phyloP scores from a whole-genome alignment of 2,329 filamentous ascomycete genomes.

The Clonostachys rosea region DNA sequence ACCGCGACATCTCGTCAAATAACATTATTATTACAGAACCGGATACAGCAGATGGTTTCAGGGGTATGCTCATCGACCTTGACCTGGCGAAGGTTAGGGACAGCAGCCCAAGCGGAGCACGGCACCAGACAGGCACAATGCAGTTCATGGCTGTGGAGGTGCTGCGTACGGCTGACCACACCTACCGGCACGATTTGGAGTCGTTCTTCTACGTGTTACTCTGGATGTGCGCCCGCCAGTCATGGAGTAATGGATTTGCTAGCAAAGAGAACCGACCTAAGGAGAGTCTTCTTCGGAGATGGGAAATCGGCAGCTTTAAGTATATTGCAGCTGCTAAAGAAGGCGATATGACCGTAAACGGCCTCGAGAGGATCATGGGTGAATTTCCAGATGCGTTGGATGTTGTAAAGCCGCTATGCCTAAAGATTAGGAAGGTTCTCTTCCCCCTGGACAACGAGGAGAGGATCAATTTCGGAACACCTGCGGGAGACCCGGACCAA shows the following conservation, averaged over 20 bases:
- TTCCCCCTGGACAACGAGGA: conserved; percentile 2
- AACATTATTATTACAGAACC: conserved; percentile 28
- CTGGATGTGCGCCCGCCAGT: conserved; percentile 6
- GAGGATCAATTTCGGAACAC: conserved; percentile 4
- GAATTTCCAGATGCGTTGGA: conserved; percentile 8
- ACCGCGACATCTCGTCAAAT: conserved; percentile 27
- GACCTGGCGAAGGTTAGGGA: conserved; percentile 19
- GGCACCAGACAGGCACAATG: conserved; percentile 19
- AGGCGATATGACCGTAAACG: conserved; percentile 2
- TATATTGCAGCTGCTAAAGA: background rate
- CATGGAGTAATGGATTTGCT: conserved; percentile 3
- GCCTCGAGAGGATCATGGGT: background rate
- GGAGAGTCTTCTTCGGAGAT: background rate
- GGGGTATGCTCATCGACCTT: conserved; percentile 25
- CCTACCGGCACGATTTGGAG: conserved; percentile 9
- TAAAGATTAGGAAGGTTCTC: conserved; percentile 6
- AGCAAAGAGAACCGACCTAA: background rate
- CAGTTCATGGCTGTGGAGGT: conserved; percentile 27
- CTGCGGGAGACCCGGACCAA: conserved; percentile 5
- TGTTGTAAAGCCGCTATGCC: conserved; percentile 8
- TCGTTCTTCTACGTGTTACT: conserved; percentile 4
- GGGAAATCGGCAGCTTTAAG: background rate
- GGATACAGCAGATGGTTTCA: conserved; percentile 5
- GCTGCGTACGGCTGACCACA: conserved; percentile 10
- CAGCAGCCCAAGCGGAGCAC: conserved; percentile 10